Base-by-base conservation (phyloP, 1,139 yeast genomes). In the Nakaseomyces bracarensis region DNA sequence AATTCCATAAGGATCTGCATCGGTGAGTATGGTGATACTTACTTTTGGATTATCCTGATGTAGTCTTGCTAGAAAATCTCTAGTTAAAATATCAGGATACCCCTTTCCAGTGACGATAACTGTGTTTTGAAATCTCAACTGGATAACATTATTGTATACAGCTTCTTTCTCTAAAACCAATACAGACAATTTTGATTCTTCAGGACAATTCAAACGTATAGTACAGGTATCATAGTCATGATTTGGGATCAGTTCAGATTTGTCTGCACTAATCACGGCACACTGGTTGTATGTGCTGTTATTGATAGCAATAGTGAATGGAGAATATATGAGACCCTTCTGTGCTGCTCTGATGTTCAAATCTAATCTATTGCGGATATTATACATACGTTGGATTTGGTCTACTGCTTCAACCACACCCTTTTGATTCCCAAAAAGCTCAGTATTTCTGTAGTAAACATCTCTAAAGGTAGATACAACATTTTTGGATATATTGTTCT, bases 1-100 rank as follows among this genome's bases (percentile, higher is more conserved):
- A 9, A 61, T 47, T 0, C 68, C 68, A 42, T 63, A 50, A 0
- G 67, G 66, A 43, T 64, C 68, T n/a, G 65, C 57, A 43, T 64
- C 68, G 3, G 59, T 58, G 42, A 53, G 49, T 6, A 59, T 41
- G 14, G 4, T 9, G 13, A 47, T 42, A 47, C 49, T 49, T 20
- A 33, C 18, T 3, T 13, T 13, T 18, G 21, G 19, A 22, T 43
- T 21, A 19, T 31, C 15, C 3, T 29, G 11, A 39, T 46, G 47
- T 37, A 60, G 38, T 33, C 42, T 43, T 23, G 51, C 37, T 1
- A 61, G 44, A 36, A 63, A 59, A 3, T 43, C 28, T 34, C 57
- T 51, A 3, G 66, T 57, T 15, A 60, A 42, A 14, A 44, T 44
- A 42, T 64, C 68, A 3, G 68, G 67, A 39, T 59, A 63, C 1